A percentile compares a stretch with the other conserved stretches of the same genome.
These are phyloP conservation scores for Dioscorea cayenensis DNA, from an alignment of 116 monocot genomes.

Conservation along the genomic window DNA sequence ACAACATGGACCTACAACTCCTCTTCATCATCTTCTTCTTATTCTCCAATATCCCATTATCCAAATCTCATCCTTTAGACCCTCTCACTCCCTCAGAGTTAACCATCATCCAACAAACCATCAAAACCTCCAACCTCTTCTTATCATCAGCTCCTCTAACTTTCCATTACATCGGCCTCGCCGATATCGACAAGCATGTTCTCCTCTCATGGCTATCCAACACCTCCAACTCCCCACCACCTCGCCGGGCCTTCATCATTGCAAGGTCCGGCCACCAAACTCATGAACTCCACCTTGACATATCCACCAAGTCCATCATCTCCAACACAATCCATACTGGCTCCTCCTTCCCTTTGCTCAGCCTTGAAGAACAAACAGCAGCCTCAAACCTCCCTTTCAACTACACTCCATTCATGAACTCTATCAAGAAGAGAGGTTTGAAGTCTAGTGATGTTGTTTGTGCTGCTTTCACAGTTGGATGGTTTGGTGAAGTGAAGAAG, in stretches of 20 bases:
- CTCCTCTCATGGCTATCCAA: conserved; percentile 3
- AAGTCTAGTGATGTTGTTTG: conserved; percentile 44
- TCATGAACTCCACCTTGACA: conserved; percentile 39
- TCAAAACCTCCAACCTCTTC: conserved; percentile 11
- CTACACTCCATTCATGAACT: conserved; percentile 59
- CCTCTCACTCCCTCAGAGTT: conserved; percentile 41
- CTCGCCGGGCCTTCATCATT: conserved; percentile 42
- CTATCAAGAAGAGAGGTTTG: conserved; percentile 35
- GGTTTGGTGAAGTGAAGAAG: conserved; percentile 47
- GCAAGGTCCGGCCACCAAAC: conserved; percentile 26
- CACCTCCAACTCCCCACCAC: conserved; percentile 9
- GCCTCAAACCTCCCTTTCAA: conserved; percentile 32
- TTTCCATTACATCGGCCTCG: conserved; percentile 68
- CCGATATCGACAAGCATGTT: conserved; percentile 44
- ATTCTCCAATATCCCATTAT: background rate
- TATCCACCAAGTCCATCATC: conserved; percentile 15
- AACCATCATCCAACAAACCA: conserved; percentile 8
- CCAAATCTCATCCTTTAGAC: conserved; percentile 32
- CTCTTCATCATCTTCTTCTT: background rate
- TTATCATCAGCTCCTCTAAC: conserved; percentile 9
- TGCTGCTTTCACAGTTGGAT: conserved; percentile 37
- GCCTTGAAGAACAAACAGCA: conserved; percentile 20
- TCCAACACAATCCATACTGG: conserved; percentile 27
- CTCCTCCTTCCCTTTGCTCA: conserved; percentile 31
- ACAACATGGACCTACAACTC: too few relatives aligned